These are phyloP conservation scores for Termitomyces sp. DNA, from an alignment of 768 basidiomycete genomes.

Conservation along the genomic window DNA sequence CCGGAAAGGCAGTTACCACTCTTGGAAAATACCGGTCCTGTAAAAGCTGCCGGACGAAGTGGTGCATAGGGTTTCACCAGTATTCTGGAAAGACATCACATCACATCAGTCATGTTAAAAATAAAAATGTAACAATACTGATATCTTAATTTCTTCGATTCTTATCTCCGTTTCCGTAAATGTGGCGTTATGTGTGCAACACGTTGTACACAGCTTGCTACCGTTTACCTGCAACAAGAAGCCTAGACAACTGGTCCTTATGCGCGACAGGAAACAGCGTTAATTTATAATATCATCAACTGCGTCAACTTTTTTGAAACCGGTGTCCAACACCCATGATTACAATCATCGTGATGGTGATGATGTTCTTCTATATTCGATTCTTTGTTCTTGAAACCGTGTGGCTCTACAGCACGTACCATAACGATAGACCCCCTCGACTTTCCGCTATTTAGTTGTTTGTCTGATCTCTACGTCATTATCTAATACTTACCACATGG, in stretches of 20 bases:
- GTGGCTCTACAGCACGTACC: too few species aligned
- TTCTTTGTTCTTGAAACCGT: not conserved
- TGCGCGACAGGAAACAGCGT: too few species aligned
- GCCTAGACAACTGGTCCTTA: too few species aligned
- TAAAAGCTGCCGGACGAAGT: constrained; percentile 70
- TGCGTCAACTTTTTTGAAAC: too few species aligned
- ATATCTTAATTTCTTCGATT: not conserved
- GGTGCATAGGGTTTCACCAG: constrained; percentile 34
- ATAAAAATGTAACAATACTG: constrained; percentile 9
- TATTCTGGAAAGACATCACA: not conserved
- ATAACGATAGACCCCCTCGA: too few species aligned
- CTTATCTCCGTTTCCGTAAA: too few species aligned
- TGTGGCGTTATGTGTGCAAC: not conserved
- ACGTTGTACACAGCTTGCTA: not conserved
- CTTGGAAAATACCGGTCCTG: constrained; percentile 33
- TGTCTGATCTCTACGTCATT: too few species aligned
- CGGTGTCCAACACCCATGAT: too few species aligned
- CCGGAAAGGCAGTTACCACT: constrained; percentile 47
- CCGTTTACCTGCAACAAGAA: not conserved
- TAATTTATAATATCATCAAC: too few species aligned
- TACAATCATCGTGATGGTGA: not conserved
- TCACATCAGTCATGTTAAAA: too few species aligned
- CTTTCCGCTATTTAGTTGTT: too few species aligned
- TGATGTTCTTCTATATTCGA: not conserved
- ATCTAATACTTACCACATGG: too few species aligned